Evolutionary conservation across 2,329 filamentous ascomycete species (phyloP).

Genomic region (Stachybotrys elegans): DNA sequence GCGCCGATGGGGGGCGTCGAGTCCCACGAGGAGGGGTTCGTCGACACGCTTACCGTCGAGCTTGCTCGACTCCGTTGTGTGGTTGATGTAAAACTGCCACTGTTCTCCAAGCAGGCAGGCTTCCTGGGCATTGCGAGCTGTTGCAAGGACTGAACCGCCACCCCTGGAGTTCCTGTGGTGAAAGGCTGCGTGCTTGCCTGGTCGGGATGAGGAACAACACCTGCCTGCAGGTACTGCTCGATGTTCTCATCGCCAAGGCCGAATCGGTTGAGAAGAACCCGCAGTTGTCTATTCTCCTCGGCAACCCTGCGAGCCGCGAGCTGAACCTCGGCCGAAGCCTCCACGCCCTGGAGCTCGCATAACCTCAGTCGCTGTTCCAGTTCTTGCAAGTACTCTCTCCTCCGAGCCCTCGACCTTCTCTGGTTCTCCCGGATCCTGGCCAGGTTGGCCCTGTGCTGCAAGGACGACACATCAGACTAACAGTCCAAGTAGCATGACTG

Average conservation of each 20-base stretch:
- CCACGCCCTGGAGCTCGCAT: conserved; percentile 61
- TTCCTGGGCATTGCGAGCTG: conserved; percentile 31
- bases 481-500: conserved; percentile 12
- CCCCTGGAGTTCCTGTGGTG: conserved; percentile 15
- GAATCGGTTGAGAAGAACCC: conserved; percentile 50
- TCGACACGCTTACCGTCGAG: conserved; percentile 26
- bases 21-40: conserved; percentile 28
- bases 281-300: conserved; percentile 63
- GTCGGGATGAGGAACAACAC: conserved; percentile 9
- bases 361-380: conserved; percentile 57
- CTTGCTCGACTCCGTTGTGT: no score
- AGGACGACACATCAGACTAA: conserved; percentile 3
- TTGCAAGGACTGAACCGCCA: conserved; percentile 28
- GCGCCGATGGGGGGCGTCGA: conserved; percentile 13
- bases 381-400: conserved; percentile 68
- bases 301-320: conserved; percentile 62
- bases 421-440: conserved; percentile 71
- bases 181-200: conserved; percentile 10
- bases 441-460: conserved; percentile 33
- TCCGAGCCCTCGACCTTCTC: conserved; percentile 66
- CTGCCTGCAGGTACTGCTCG: conserved; percentile 30
- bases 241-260: conserved; percentile 55
- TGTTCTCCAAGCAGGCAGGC: conserved; percentile 21
- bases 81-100: conserved; percentile 19
- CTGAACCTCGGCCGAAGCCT: conserved; percentile 69